Evolutionary conservation across 2,329 filamentous ascomycete genomes (phyloP).

Genomic region (Pseudogymnoascus sp.): DNA sequence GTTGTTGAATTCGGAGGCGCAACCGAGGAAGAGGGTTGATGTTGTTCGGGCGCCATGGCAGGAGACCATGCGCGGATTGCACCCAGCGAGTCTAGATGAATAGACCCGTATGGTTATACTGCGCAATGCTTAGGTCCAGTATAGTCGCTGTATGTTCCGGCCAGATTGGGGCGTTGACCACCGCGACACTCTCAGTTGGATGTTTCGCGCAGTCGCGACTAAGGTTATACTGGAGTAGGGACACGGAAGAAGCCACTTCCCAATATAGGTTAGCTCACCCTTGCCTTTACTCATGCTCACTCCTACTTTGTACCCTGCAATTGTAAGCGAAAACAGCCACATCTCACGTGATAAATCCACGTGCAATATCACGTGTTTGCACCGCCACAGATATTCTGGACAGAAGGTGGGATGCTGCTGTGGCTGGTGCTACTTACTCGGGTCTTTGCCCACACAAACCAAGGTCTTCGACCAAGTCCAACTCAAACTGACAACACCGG

Average conservation of each 20-base stretch:
- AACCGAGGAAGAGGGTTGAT: slow-evolving; percentile 21
- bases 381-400: not conserved
- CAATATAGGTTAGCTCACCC: not conserved
- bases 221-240: slow-evolving; percentile 5
- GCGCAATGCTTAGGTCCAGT: slow-evolving; percentile 4
- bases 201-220: slow-evolving; percentile 2
- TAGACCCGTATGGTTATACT: not conserved
- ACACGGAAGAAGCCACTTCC: slow-evolving; percentile 1
- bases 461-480: slow-evolving; percentile 1
- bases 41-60: slow-evolving; percentile 28
- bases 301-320: not conserved
- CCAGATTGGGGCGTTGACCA: slow-evolving; percentile 5
- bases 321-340: not conserved
- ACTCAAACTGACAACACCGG: slow-evolving; percentile 6
- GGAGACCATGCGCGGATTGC: slow-evolving; percentile 13
- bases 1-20: slow-evolving; percentile 14
- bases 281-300: not conserved
- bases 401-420: not conserved
- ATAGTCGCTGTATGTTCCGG: not conserved
- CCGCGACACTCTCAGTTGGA: slow-evolving; percentile 6
- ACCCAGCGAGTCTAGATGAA: not conserved
- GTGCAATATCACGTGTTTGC: not conserved
- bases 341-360: not conserved
- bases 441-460: slow-evolving; percentile 10
- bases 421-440: not conserved